Evolutionary conservation across 352 stramenopile species (phyloP).

Genomic region (Globisporangium echinulatum): DNA sequence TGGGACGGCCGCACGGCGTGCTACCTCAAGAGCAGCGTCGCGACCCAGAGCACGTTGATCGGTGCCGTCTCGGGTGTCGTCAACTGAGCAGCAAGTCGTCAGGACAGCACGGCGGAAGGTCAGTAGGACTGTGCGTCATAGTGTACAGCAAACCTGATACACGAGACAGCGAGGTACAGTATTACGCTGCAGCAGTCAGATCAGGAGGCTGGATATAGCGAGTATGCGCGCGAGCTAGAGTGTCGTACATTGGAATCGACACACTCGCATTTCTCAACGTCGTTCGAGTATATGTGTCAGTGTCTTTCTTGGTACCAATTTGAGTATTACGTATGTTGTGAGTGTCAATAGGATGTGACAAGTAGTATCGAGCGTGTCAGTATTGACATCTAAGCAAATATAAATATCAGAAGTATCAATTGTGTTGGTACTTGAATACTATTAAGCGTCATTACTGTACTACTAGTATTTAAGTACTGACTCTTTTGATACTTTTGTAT

Average conservation of each 20-base stretch:
- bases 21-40: slow-evolving; percentile 27
- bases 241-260: not conserved
- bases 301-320: too few species aligned
- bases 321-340: too few species aligned
- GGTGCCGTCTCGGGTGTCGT: slow-evolving; percentile 24
- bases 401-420: too few species aligned
- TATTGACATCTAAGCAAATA: too few species aligned
- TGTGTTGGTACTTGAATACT: too few species aligned
- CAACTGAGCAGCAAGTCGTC: not conserved
- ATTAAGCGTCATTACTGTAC: too few species aligned
- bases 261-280: not conserved
- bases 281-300: too few species aligned
- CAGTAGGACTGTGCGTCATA: not conserved
- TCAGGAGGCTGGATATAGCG: too few species aligned
- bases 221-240: not conserved
- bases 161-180: not conserved
- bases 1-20: slow-evolving; percentile 20
- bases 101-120: not conserved
- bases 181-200: not conserved
- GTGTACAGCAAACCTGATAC: not conserved
- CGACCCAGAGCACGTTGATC: slow-evolving; percentile 1
- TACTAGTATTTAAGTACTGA: too few species aligned
- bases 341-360: too few species aligned
- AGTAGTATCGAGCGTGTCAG: too few species aligned
- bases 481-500: too few species aligned